Percentiles rank a stretch among this genome's conserved stretches.
These are phyloP conservation scores for Peronospora farinosa DNA, from an alignment of 352 stramenopile species.

Conservation along the genomic window DNA sequence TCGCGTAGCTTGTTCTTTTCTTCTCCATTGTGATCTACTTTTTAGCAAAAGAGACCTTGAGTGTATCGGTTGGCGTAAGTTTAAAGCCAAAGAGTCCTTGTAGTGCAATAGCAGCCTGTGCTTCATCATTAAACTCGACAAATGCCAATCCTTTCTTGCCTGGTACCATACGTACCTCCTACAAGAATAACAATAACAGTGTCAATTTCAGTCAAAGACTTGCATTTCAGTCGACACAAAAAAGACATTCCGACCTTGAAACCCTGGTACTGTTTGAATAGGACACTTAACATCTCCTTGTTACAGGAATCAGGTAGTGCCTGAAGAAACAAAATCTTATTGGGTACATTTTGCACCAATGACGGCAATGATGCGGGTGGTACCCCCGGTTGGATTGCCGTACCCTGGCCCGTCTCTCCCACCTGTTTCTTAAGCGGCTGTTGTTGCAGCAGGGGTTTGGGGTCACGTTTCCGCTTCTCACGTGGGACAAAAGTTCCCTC, in stretches of 20 bases:
- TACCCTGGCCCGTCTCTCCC: constrained; percentile 12
- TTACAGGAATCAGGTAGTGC: constrained; percentile 92
- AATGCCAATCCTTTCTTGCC: constrained; percentile 92
- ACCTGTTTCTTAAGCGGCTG: constrained; percentile 28
- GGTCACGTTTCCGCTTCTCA: constrained; percentile 77
- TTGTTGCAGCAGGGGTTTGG: constrained; percentile 34
- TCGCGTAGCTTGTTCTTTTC: no score
- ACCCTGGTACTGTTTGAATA: constrained; percentile 96
- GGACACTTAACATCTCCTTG: constrained; percentile 92
- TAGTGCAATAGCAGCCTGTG: constrained; percentile 71
- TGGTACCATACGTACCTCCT: constrained; percentile 92
- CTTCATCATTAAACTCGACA: constrained; percentile 92
- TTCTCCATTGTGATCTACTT: constrained; percentile 38
- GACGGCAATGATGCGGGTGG: no score
- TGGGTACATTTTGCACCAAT: constrained; percentile 54
- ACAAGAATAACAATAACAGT: no score
- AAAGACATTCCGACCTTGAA: constrained; percentile 84
- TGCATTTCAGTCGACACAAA: no score
- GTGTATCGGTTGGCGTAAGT: constrained; percentile 70
- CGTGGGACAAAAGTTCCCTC: constrained; percentile 69
- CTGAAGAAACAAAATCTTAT: constrained; percentile 93
- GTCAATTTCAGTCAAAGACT: no score
- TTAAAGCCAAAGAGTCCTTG: constrained; percentile 81
- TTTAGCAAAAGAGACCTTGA: constrained; percentile 84
- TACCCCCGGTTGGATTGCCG: constrained; percentile 17